Evolutionary conservation across 805 yeast genomes (phyloP), one percentile per base, ranked within the genome.

Genomic region (Ogataea polymorpha): DNA sequence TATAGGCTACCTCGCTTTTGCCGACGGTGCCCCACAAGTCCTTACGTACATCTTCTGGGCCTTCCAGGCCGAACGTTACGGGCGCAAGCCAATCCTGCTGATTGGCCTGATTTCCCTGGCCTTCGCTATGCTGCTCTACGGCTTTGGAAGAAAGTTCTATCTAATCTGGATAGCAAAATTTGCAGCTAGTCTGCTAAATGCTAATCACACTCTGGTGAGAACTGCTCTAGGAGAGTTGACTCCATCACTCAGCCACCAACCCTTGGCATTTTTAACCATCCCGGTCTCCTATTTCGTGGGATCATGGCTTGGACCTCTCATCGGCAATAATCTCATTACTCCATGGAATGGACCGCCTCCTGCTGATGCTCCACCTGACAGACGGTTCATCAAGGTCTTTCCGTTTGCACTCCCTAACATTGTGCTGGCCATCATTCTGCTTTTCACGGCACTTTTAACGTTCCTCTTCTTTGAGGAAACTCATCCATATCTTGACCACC

Each of bases 261-360:
- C 35, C n/a, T 13, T 32, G 25, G 21, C 13, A 8, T 21, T 32
- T 20, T n/a, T 14, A 6, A 32, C 35, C 13, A 32, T 32, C 21
- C 35, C 35, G 5, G 8, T 32, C 8, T 9, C 35, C 11, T 32
- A 21, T 15, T n/a, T 23, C 15, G 16, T 32, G 18, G 35, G 35
- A 7, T 13, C 17, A 3, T 23, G 25, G 25, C 25, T 32, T 9
- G 35, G 35, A 9, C 35, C 35, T 5, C 10, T 32, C 12, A 32
- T 32, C 7, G 35, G 26, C 8, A 23, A 32, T 25, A 32, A 23
- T 32, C 21, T 32, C 12, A 32, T n/a, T 8, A 21, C 26, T n/a
- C 35, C 35, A 21, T 32, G 27, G 27, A 32, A 20, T 14, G 35
- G 35, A 11, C 25, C 35, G 13, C 25, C 26, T 7, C 27, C 35